Percentiles rank a stretch among this genome's conserved stretches.
Conservation (phyloP, 2,329 filamentous ascomycete genomes). For the Onygena corvina region DNA sequence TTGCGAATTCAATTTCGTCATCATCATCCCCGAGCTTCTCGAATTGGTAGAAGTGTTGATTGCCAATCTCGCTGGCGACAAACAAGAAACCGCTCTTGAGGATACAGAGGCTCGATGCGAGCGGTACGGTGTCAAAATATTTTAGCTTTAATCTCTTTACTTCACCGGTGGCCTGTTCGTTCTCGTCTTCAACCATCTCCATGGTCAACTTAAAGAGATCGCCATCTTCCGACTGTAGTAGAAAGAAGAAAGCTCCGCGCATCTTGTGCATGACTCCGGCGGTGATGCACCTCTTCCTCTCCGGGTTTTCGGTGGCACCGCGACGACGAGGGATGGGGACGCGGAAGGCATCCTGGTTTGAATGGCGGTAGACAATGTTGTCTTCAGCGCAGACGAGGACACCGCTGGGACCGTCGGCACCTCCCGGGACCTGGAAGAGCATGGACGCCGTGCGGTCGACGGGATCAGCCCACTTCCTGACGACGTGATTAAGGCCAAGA, state of each 20-base stretch:
- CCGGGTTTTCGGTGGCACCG: constrained; percentile 82
- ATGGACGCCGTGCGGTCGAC: constrained; percentile 83
- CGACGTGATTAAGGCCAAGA: constrained; percentile 89
- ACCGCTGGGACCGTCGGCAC: constrained; percentile 83
- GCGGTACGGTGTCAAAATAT: constrained; percentile 92
- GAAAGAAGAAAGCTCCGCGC: constrained; percentile 92
- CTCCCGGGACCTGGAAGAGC: constrained; percentile 90
- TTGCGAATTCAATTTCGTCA: constrained; percentile 73
- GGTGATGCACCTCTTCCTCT: constrained; percentile 75
- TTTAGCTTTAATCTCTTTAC: constrained; percentile 81
- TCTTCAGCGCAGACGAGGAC: constrained; percentile 92
- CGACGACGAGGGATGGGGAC: constrained; percentile 78
- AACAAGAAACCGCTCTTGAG: constrained; percentile 93
- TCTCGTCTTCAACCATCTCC: constrained; percentile 73
- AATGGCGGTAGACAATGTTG: constrained; percentile 92
- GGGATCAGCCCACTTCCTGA: constrained; percentile 88
- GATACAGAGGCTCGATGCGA: constrained; percentile 78
- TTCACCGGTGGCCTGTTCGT: constrained; percentile 66
- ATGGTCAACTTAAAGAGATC: constrained; percentile 95
- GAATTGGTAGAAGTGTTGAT: constrained; percentile 92
- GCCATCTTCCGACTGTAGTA: constrained; percentile 93
- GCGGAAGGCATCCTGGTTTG: constrained; percentile 78
- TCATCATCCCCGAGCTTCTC: constrained; percentile 94
- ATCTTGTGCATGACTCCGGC: constrained; percentile 96
- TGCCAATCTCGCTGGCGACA: constrained; percentile 80